phyloP scores from a whole-genome alignment of 176 grass and related monocot species.

The Juncus effusus region DNA sequence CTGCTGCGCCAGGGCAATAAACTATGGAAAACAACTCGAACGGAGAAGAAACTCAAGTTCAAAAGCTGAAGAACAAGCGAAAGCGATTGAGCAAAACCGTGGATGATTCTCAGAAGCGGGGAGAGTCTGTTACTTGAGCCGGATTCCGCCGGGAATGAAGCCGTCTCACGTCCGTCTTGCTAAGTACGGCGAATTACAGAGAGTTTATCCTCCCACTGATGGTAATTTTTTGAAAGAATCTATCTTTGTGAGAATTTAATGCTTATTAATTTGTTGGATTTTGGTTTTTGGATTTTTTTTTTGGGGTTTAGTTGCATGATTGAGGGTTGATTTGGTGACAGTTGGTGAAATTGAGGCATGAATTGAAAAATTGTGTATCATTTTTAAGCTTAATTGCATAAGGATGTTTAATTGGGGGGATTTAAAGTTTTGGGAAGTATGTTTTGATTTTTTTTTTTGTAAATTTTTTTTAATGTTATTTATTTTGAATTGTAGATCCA shows the following conservation, averaged over 20 bases:
- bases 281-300: too few species aligned
- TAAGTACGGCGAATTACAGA: slow-evolving; percentile 69
- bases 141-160: slow-evolving; percentile 86
- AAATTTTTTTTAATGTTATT: too few species aligned
- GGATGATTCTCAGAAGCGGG: slow-evolving; percentile 43
- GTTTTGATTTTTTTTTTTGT: too few species aligned
- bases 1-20: too few species aligned
- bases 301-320: too few species aligned
- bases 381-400: too few species aligned
- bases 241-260: too few species aligned
- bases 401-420: too few species aligned
- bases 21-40: background rate
- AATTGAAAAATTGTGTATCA: too few species aligned
- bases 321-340: too few species aligned
- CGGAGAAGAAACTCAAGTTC: slow-evolving; percentile 25
- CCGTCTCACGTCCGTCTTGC: slow-evolving; percentile 82
- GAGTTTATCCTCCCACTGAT: slow-evolving; percentile 80
- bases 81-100: slow-evolving; percentile 28
- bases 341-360: background rate
- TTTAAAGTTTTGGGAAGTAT: too few species aligned
- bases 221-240: slow-evolving; percentile 30
- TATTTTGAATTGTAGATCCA: slow-evolving; percentile 22
- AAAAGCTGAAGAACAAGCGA: slow-evolving; percentile 3
- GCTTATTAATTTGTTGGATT: too few species aligned
- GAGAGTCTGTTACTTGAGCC: slow-evolving; percentile 84